Conservation (phyloP, 331 rosid species). For the Saraca asoca region DNA sequence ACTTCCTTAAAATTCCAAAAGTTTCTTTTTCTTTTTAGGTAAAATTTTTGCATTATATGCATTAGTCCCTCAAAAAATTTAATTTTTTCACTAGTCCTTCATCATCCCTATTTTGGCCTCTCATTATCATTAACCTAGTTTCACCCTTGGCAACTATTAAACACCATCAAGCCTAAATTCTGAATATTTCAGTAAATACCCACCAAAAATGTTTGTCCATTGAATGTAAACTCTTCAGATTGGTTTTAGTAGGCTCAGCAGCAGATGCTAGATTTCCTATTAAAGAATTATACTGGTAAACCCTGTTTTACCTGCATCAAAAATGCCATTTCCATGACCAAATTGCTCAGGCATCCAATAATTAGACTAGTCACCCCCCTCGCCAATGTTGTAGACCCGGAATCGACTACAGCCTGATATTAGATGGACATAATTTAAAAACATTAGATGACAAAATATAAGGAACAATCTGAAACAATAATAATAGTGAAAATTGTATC, state of each 20-base stretch:
- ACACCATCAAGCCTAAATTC: not conserved
- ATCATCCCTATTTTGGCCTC: too few relatives aligned
- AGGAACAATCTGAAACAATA: not conserved
- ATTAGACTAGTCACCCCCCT: constrained; percentile 76
- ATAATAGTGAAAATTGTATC: not conserved
- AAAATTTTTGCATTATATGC: too few relatives aligned
- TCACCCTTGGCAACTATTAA: too few relatives aligned
- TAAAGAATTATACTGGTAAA: not conserved
- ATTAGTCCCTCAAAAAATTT: too few relatives aligned
- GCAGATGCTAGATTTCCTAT: not conserved
- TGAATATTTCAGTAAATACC: not conserved
- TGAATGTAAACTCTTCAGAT: not conserved
- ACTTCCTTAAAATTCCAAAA: too few relatives aligned
- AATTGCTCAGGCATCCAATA: constrained; percentile 85
- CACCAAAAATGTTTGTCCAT: not conserved
- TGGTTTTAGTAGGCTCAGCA: not conserved
- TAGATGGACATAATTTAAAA: constrained; percentile 12
- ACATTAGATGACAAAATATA: constrained; percentile 22
- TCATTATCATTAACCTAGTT: too few relatives aligned
- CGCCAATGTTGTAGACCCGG: constrained; percentile 84
- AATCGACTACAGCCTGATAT: constrained; percentile 59
- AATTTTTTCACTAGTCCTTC: too few relatives aligned
- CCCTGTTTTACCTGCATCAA: constrained; percentile 66
- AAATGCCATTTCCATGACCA: constrained; percentile 91
- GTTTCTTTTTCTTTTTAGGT: too few relatives aligned